Conservation (phyloP, 495 filamentous ascomycete species). For the Cudoniella acicularis region DNA sequence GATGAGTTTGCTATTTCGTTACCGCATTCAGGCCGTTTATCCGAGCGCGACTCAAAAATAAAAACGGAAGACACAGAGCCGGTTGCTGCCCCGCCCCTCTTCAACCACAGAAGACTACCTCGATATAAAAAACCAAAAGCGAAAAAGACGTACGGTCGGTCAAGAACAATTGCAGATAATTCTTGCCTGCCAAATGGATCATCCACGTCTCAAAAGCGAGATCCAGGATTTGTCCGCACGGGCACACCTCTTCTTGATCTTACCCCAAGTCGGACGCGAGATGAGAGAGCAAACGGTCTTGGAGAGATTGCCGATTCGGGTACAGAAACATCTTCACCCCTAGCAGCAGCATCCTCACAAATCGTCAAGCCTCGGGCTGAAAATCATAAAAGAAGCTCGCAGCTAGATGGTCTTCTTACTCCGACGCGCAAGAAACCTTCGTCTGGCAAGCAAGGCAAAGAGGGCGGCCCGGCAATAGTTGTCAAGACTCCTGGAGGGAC, state of each 20-base stretch:
- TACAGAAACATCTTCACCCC: constrained; percentile 2
- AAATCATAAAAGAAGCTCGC: not conserved
- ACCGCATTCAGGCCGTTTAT: not conserved
- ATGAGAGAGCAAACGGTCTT: not conserved
- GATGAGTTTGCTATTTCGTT: not conserved
- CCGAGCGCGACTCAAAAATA: not conserved
- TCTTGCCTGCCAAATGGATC: not conserved
- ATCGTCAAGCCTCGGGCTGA: constrained; percentile 23
- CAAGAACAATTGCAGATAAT: not conserved
- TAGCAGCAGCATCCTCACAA: constrained; percentile 9
- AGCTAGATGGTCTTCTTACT: constrained; percentile 6
- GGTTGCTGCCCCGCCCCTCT: not conserved
- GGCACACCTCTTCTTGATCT: constrained; percentile 15
- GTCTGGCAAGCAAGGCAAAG: not conserved
- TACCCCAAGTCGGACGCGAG: constrained; percentile 4
- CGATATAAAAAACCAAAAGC: not conserved
- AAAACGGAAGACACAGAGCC: constrained; percentile 13
- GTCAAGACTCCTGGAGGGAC: constrained; percentile 40
- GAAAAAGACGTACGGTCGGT: not conserved
- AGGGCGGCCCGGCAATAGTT: constrained; percentile 15
- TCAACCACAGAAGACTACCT: not conserved
- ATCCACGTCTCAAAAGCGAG: not conserved
- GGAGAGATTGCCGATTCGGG: constrained; percentile 10
- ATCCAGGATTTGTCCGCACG: not conserved
- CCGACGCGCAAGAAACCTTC: constrained; percentile 2